A percentile compares a stretch with the other conserved stretches of the same genome.
These are phyloP conservation scores for Rhodotorula babjevae DNA, from an alignment of 768 basidiomycete genomes.

Conservation along the genomic window DNA sequence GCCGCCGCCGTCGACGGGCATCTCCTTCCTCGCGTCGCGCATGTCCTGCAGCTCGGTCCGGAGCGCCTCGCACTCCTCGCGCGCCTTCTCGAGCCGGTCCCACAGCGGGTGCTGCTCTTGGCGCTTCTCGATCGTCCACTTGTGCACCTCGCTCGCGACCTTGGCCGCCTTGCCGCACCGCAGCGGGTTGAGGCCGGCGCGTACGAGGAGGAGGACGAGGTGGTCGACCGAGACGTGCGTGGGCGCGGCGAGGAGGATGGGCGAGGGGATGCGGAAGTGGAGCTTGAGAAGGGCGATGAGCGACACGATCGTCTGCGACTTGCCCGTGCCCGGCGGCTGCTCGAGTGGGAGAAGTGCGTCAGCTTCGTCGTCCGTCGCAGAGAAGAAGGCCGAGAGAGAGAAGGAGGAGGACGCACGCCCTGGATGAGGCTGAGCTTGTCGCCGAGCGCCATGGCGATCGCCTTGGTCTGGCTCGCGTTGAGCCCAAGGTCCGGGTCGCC, in stretches of 20 bases:
- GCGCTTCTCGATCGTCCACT: slow-evolving; percentile 62
- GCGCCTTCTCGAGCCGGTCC: slow-evolving; percentile 50
- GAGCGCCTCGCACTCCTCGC: slow-evolving; percentile 19
- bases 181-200: slow-evolving; percentile 63
- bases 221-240: slow-evolving; percentile 92
- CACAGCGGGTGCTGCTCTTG: slow-evolving; percentile 61
- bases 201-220: slow-evolving; percentile 66
- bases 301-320: slow-evolving; percentile 60
- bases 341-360: slow-evolving; percentile 4
- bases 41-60: slow-evolving; percentile 37
- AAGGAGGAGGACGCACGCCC: slow-evolving; percentile 55
- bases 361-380: neutral
- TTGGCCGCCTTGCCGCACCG: slow-evolving; percentile 66
- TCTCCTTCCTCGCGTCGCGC: neutral
- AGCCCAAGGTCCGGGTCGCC: slow-evolving; percentile 72
- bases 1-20: neutral
- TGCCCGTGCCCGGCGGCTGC: slow-evolving; percentile 86
- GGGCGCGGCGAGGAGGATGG: slow-evolving; percentile 85
- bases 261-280: slow-evolving; percentile 75
- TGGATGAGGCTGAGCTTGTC: slow-evolving; percentile 75
- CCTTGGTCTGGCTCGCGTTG: slow-evolving; percentile 71
- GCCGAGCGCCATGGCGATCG: slow-evolving; percentile 81
- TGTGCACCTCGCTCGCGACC: slow-evolving; percentile 57
- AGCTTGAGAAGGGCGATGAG: slow-evolving; percentile 50
- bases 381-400: neutral